These are phyloP conservation scores for Alternaria panax DNA, from an alignment of 2,329 filamentous ascomycete genomes.

Conservation along the genomic window DNA sequence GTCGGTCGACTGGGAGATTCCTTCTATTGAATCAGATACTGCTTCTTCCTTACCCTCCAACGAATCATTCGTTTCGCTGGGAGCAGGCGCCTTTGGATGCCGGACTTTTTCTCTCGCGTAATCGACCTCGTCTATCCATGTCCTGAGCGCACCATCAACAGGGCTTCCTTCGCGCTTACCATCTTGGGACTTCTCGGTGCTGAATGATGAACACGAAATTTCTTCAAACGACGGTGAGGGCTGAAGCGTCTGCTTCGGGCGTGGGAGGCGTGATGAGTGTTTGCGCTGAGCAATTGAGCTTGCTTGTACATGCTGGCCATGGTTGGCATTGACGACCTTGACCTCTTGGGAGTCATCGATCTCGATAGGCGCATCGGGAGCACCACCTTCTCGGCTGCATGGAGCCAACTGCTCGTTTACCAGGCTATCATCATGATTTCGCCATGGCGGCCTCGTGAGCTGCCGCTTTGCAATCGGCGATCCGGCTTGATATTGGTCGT, in stretches of 20 bases:
- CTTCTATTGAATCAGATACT: conserved; percentile 11
- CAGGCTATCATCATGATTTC: neutral
- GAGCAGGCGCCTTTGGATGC: neutral
- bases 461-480: conserved; percentile 7
- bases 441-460: neutral
- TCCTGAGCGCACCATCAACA: neutral
- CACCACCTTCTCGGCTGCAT: conserved; percentile 21
- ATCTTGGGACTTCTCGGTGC: neutral
- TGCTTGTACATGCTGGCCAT: neutral
- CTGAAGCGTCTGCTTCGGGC: neutral
- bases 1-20: conserved; percentile 12
- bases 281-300: neutral
- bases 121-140: conserved; percentile 2
- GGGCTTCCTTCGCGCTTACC: neutral
- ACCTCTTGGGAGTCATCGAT: conserved; percentile 40
- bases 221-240: conserved; percentile 14
- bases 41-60: neutral
- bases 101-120: neutral
- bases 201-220: neutral
- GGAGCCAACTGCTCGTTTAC: neutral
- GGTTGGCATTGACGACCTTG: neutral
- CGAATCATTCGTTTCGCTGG: neutral
- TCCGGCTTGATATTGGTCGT: neutral
- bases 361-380: conserved; percentile 27
- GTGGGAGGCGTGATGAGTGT: neutral